Evolutionary conservation across 495 filamentous ascomycete genomes (phyloP), one percentile per base, ranked within the genome.

Genomic region (Penicillium paxilli): DNA sequence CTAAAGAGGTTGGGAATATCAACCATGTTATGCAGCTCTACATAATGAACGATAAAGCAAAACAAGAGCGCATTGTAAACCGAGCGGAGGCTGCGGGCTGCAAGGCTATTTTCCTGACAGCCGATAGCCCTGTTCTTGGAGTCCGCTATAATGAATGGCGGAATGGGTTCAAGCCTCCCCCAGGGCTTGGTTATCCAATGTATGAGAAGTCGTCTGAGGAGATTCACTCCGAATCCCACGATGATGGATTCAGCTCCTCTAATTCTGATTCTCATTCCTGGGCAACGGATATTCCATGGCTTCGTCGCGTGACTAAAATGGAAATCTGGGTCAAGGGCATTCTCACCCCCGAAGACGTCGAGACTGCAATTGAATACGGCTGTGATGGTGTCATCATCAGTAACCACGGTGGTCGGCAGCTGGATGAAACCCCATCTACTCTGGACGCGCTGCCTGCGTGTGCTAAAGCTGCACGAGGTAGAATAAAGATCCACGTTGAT

Each of bases 41-140:
- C 60, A 83, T 89, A 21, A 84, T 91, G 71, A 83, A 79, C 33
- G 75, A 88, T 51, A 75, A 85, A 2, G 19, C 66, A 22, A 85
- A 87, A 55, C 79, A 84, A 25, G 84, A 82, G 51, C 64, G 68
- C 1, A 70, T 77, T 12, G 76, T 83, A 10, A 57, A 52, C 20
- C 72, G 68, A 20, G 65, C 69, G 2, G 66, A 67, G 26, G 60
- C 55, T 10, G 81, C 85, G 47, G 65, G 70, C 1, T 72, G 88
- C 22, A 80, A 80, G 41, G 85, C 76, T 4, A 79, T 96, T 40
- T 84, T 86, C 49, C 76, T 96, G 17, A 97, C 92, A 5, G 85
- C 95, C 11, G 92, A 97, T 67, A 91, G 90, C 2, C 88, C 91
- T 2, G 83, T 91, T 2, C 84, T 92, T 0, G 92, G 92, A 1